Base-by-base conservation (phyloP, 495 filamentous ascomycete genomes). In the Penicillium ucsense region DNA sequence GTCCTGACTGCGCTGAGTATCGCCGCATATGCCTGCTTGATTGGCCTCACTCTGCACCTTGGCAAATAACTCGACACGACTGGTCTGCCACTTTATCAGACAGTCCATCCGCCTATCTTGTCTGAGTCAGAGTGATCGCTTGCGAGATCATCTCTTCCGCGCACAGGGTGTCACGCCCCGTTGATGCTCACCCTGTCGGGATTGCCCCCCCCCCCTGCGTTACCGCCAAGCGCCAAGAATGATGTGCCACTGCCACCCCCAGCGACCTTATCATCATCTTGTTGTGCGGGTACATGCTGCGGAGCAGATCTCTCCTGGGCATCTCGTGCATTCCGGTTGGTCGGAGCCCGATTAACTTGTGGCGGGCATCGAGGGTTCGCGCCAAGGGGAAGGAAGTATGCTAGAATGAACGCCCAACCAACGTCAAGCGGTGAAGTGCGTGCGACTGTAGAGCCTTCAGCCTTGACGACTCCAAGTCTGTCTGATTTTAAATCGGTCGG, bases 1-100 rank as follows among this genome's bases (percentile, higher is more conserved):
- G 70, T 91, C 44, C 72, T 97, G 58, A 91, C 86, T 35, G 71
- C 67, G n/a, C 64, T 97, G 55, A 92, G 86, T 61, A 67, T 95
- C 31, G 81, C 79, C 29, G 86, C 89, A 12, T 97, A 95, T 69
- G 74, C 80, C 28, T 83, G 79, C 47, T 71, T 97, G 58, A 71
- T 95, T 46, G 81, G 83, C 8, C 68, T 97, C 59, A 85, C 89
- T 8, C 66, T 84, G 61, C 72, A 71, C 41, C 61, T 89, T 44
- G 52, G 59, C 31, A 52, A 57, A 44, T 64, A 53, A 60, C 54
- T 41, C 49, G 38, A 31, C 8, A 9, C 35, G 35, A 30, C 37
- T 27, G 35, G 9, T 27, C 8, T 35, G 42, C 35, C 32, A 6
- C 2, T 8, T 33, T 38, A 82, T 84, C 81, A 80, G 84, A 56